These are phyloP conservation scores for Sporothrix inflata DNA, from an alignment of 2,329 filamentous ascomycete genomes.

Conservation along the genomic window DNA sequence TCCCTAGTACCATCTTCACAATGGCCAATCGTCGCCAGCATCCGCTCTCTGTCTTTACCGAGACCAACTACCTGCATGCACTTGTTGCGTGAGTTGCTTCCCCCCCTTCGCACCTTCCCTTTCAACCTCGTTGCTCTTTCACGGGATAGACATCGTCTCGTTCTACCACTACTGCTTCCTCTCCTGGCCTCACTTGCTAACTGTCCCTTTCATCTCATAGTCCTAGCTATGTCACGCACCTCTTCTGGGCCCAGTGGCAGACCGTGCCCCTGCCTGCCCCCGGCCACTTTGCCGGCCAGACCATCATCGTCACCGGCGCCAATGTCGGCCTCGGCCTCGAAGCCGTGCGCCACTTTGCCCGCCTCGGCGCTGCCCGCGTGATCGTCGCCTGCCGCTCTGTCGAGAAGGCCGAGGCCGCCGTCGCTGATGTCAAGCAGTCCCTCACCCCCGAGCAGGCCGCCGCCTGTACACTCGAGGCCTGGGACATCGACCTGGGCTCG, in stretches of 20 bases:
- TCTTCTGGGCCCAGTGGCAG: constrained; percentile 34
- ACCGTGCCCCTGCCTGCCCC: constrained; percentile 34
- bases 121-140: not conserved
- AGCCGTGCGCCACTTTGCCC: constrained; percentile 44
- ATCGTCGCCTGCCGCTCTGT: constrained; percentile 46
- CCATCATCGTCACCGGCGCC: constrained; percentile 45
- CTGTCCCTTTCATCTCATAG: constrained; percentile 3
- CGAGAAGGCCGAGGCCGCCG: constrained; percentile 46
- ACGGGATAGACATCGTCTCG: not conserved
- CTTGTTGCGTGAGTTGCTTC: constrained; percentile 25
- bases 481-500: constrained; percentile 53
- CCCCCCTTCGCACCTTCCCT: not conserved
- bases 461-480: constrained; percentile 49
- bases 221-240: constrained; percentile 27
- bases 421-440: constrained; percentile 42
- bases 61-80: constrained; percentile 29
- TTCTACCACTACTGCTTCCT: not conserved
- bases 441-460: constrained; percentile 31
- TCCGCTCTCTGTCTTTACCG: constrained; percentile 28
- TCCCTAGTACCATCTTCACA: not conserved
- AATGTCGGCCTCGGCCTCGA: constrained; percentile 47
- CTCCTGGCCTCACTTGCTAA: not conserved
- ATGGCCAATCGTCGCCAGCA: constrained; percentile 20
- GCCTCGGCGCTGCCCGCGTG: constrained; percentile 44
- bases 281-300: constrained; percentile 37